Conservation (phyloP, 192 early-diverging fungal species). For the Backusella australiensis region DNA sequence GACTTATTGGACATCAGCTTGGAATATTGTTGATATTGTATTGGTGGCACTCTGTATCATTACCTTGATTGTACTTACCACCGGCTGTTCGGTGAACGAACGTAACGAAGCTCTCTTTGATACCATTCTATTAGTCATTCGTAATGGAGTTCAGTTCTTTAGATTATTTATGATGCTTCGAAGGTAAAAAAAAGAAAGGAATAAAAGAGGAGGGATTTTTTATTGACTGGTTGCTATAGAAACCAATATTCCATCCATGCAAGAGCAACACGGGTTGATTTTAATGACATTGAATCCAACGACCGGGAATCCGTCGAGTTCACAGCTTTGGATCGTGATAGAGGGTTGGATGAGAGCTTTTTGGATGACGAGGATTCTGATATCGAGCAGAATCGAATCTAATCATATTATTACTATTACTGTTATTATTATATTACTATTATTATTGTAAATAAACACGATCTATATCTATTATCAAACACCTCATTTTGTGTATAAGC, state of each 20-base stretch:
- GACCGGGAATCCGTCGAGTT: constrained; percentile 9
- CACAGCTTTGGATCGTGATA: constrained; percentile 14
- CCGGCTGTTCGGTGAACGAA: constrained; percentile 63
- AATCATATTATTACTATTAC: not conserved
- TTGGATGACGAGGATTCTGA: constrained; percentile 18
- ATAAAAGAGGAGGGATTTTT: not conserved
- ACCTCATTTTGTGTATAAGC: too few species aligned
- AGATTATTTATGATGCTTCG: constrained; percentile 65
- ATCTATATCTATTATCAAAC: not conserved
- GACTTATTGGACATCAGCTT: constrained; percentile 62
- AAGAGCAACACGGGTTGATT: constrained; percentile 27
- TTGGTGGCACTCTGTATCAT: constrained; percentile 67
- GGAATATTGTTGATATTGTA: constrained; percentile 72
- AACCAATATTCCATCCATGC: constrained; percentile 32
- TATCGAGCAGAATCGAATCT: constrained; percentile 5
- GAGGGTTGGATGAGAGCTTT: constrained; percentile 8
- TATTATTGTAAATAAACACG: not conserved
- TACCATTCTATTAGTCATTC: constrained; percentile 67
- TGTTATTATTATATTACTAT: not conserved
- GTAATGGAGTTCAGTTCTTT: constrained; percentile 68
- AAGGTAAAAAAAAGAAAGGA: constrained; percentile 43
- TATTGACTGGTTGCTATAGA: not conserved
- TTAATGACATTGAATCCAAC: constrained; percentile 16
- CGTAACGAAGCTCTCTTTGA: constrained; percentile 70
- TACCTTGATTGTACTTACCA: constrained; percentile 63